Base-by-base conservation (phyloP, 1,284 basidiomycete genomes). In the Cryptococcus sp. region DNA sequence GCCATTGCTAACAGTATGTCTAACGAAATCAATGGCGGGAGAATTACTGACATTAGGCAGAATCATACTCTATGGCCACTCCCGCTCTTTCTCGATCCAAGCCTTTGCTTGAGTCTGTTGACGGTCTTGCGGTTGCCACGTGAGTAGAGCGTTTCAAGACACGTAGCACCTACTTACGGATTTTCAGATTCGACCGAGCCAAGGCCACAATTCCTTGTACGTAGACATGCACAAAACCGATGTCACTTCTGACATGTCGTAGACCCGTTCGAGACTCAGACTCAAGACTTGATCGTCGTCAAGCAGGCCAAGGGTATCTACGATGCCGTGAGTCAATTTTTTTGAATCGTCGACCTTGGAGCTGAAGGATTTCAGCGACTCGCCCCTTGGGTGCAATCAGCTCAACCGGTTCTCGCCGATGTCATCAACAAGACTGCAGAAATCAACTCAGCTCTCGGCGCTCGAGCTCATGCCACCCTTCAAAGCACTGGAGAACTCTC, bases 241-340 rank as follows among this genome's bases (percentile, higher is more conserved):
- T 11, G 8, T 36, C 33, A 15, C 23, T 46, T 46, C 54, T 52
- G 3, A 60, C 44, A 38, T n/a, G 43, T 3, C 30, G 3, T 49
- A 73, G 72, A 74, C 68, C 64, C 75, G 23, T 77, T 77, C 73
- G 74, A 71, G 67, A 75, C 73, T 57, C 72, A 71, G 32, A 74
- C 76, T 54, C 59, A 71, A 54, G 74, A 77, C 45, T 63, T 77
- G 42, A 56, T 74, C 46, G 71, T 70, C 49, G 72, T 74, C 61
- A 74, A 76, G 67, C 73, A 76, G 65, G 68, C 69, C 57, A 72
- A 73, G 63, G 72, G 65, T 30, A 67, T 76, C 56, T 75, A 73
- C 59, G 72, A 76, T 58, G 66, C 62, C 37, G 72, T 74, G 50
- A 62, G 71, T 61, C 13, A 15, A 13, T 33, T 30, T 11, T 11